A percentile compares a stretch with the other conserved stretches of the same genome.
These are phyloP conservation scores for Ulota crispa DNA, from an alignment of 225 moss, liverwort and hornwort species.

Conservation along the genomic window DNA sequence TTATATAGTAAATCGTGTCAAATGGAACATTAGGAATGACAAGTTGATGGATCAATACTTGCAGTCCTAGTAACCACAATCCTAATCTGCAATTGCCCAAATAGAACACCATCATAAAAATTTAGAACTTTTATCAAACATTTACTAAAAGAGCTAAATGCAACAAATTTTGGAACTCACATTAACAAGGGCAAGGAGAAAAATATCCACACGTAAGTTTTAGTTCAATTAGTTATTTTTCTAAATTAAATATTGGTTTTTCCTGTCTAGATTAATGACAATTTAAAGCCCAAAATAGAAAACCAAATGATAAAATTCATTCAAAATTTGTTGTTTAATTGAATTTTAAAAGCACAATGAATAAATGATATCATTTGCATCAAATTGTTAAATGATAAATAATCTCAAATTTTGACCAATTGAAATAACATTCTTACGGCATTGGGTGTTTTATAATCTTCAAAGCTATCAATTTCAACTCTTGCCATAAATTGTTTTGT, in stretches of 20 bases:
- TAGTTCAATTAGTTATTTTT: not conserved
- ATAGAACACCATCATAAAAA: not conserved
- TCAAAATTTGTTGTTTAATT: not conserved
- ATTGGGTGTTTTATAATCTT: conserved; percentile 27
- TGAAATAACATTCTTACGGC: conserved; percentile 23
- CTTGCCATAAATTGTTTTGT: conserved; percentile 1
- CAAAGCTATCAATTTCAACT: conserved; percentile 12
- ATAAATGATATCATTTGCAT: not conserved
- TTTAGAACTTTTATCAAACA: fast-evolving
- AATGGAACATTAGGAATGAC: conserved; percentile 31
- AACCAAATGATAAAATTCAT: not conserved
- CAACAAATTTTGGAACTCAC: not conserved
- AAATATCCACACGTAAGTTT: not conserved
- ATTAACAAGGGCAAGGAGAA: not conserved
- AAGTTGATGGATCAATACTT: conserved; percentile 31
- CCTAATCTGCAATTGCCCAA: conserved; percentile 14
- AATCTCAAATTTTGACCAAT: not conserved
- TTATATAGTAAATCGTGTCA: conserved; percentile 16
- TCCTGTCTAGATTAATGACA: not conserved
- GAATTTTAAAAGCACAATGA: not conserved
- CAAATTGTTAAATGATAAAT: not conserved
- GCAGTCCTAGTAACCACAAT: conserved; percentile 24
- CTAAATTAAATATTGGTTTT: not conserved
- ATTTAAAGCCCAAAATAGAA: not conserved
- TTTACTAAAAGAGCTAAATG: fast-evolving